Evolutionary conservation across 441 rosid genomes (phyloP), one percentile per base, ranked within the genome.

Genomic region (Populus hybrid): DNA sequence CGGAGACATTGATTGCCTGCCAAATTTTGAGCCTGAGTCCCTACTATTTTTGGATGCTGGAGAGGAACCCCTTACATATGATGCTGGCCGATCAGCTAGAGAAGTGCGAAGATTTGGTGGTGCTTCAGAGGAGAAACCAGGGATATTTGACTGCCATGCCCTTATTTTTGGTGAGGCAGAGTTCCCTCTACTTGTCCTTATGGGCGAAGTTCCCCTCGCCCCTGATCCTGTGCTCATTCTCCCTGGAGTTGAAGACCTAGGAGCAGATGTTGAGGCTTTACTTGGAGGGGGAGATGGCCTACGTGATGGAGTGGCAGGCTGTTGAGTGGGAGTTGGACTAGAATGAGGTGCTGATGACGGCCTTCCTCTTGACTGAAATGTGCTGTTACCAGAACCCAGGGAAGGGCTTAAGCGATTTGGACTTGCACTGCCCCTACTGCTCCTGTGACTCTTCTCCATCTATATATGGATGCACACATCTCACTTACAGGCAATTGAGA

Each of bases 51-150:
- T 90, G 75, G 99, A 96, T 50, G 98, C 99, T 75, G 98, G 98
- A 16, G 99, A 94, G 78, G 96, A 91, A 63, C 98, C 99, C 90
- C 99, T 91, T 77, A 94, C 92, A 71, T 93, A 94, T 33, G 98
- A 87, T 66, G 91, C 91, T 0, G 99, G 98, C 74, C 97, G 93
- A 89, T 97, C 99, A 82, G 90, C 91, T 86, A 93, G 78, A 73
- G 99, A 96, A 81, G 99, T 97, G 65, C 94, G 92, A 68, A 97
- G 98, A 87, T 94, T 97, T n/a, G 98, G 98, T 1, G 99, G 99
- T 63, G 92, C 98, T 76, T 97, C 98, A 81, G 91, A 88, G 65
- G 99, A 90, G 87, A 96, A 94, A 77, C 98, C 98, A 66, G 98
- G 95, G 69, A 96, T 89, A 78, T 91, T 94, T 70, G 98, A 85